These are phyloP conservation scores for Eutrema heterophyllum DNA, from an alignment of 345 rosid genomes.

Conservation along the genomic window DNA sequence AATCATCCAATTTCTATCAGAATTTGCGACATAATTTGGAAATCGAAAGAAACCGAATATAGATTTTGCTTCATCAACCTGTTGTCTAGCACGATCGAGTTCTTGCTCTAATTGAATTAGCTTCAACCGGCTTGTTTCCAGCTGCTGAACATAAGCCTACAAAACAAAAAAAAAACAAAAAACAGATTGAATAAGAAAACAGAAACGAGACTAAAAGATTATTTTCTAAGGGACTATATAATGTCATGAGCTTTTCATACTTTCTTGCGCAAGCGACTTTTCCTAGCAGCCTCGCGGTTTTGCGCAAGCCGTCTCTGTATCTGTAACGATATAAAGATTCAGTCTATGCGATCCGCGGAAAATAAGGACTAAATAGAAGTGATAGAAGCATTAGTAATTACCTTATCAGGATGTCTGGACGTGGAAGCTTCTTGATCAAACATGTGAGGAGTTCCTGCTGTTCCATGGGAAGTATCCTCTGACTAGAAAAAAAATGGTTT, in stretches of 20 bases:
- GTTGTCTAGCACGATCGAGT: constrained; percentile 67
- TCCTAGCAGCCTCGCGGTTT: constrained; percentile 98
- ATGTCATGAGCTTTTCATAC: constrained; percentile 28
- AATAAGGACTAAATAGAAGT: neutral
- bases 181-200: constrained; percentile 6
- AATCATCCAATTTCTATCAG: neutral
- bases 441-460: constrained; percentile 49
- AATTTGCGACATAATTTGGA: neutral
- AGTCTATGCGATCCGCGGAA: neutral
- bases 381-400: neutral
- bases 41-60: neutral
- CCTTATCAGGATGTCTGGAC: constrained; percentile 68
- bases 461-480: constrained; percentile 78
- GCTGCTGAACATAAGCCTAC: constrained; percentile 94
- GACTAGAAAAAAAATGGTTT: constrained; percentile 45
- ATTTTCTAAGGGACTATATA: neutral
- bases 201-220: neutral
- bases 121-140: constrained; percentile 87
- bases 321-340: constrained; percentile 32
- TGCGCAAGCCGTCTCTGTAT: constrained; percentile 94
- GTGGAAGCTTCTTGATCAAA: constrained; percentile 72
- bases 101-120: constrained; percentile 84
- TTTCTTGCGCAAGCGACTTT: constrained; percentile 94
- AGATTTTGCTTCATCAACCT: neutral
- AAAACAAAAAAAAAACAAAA: neutral